Conservation (phyloP, 768 basidiomycete genomes). For the Lentinus brumalis region DNA sequence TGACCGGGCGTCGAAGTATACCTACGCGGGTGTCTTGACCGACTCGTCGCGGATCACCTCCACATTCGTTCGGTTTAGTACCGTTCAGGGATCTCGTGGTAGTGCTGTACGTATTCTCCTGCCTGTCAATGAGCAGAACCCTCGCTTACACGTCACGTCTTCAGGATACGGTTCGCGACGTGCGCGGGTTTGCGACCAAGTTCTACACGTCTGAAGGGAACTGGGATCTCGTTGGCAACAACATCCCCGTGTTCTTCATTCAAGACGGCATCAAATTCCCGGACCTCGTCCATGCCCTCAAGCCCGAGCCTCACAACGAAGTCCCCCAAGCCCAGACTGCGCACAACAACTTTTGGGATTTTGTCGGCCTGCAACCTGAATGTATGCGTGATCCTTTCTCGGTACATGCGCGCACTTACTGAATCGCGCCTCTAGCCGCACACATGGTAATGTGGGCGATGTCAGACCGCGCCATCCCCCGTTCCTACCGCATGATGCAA, state of each 20-base stretch:
- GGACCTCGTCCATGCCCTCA: slow-evolving; percentile 82
- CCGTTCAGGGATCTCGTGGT: slow-evolving; percentile 81
- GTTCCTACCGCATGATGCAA: slow-evolving; percentile 88
- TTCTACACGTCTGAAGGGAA: slow-evolving; percentile 86
- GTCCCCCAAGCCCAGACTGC: slow-evolving; percentile 67
- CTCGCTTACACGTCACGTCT: not conserved
- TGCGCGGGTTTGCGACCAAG: slow-evolving; percentile 83
- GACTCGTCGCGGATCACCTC: slow-evolving; percentile 75
- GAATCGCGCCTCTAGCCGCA: slow-evolving; percentile 40
- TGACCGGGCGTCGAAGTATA: slow-evolving; percentile 68
- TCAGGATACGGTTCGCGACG: slow-evolving; percentile 78
- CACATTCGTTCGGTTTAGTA: slow-evolving; percentile 82
- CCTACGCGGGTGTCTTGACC: slow-evolving; percentile 68
- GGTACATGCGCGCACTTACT: slow-evolving; percentile 4
- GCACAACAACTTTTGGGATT: slow-evolving; percentile 92
- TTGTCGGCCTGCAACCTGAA: slow-evolving; percentile 69
- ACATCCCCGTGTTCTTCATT: slow-evolving; percentile 83
- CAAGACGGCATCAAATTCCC: slow-evolving; percentile 85
- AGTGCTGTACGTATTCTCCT: slow-evolving; percentile 58
- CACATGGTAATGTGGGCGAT: slow-evolving; percentile 86
- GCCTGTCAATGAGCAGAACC: not conserved
- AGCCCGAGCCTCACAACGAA: slow-evolving; percentile 86
- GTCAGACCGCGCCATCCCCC: slow-evolving; percentile 84
- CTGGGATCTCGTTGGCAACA: slow-evolving; percentile 86
- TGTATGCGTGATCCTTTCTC: slow-evolving; percentile 34